Percentiles rank a stretch among this genome's conserved stretches.
Conservation (phyloP, 2,329 filamentous ascomycete genomes). For the Stachybotrys elegans region DNA sequence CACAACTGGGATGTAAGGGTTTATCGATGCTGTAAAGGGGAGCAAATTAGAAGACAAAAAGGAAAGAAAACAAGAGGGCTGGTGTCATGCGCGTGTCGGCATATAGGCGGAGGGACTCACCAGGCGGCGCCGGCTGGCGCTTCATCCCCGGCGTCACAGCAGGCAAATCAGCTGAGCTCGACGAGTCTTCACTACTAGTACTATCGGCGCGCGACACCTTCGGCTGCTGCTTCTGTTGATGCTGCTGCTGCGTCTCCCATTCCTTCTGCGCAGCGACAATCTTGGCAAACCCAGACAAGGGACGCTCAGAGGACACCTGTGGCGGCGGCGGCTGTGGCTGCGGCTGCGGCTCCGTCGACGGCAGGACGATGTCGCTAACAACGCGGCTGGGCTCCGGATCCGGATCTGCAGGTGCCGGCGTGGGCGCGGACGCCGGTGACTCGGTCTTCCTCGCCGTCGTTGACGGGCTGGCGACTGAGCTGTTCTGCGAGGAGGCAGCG, state of each 20-base stretch:
- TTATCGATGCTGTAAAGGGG: no score
- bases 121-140: no score
- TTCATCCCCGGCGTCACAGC: no score
- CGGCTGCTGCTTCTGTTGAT: neutral
- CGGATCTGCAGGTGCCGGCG: neutral
- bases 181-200: neutral
- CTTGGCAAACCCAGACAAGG: slow-evolving; percentile 12
- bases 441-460: neutral
- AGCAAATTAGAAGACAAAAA: no score
- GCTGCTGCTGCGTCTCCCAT: slow-evolving; percentile 20
- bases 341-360: slow-evolving; percentile 1
- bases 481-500: neutral
- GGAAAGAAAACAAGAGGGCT: no score
- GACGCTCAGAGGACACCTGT: neutral
- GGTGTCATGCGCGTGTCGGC: no score
- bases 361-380: slow-evolving; percentile 16
- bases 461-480: neutral
- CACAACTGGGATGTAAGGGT: no score
- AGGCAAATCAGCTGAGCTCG: neutral
- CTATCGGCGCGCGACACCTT: neutral
- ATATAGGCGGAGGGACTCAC: no score
- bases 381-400: slow-evolving; percentile 12
- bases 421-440: neutral
- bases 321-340: neutral
- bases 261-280: slow-evolving; percentile 22